These are phyloP conservation scores for Nemania sp. DNA, from an alignment of 2,329 filamentous ascomycete genomes.

Conservation along the genomic window DNA sequence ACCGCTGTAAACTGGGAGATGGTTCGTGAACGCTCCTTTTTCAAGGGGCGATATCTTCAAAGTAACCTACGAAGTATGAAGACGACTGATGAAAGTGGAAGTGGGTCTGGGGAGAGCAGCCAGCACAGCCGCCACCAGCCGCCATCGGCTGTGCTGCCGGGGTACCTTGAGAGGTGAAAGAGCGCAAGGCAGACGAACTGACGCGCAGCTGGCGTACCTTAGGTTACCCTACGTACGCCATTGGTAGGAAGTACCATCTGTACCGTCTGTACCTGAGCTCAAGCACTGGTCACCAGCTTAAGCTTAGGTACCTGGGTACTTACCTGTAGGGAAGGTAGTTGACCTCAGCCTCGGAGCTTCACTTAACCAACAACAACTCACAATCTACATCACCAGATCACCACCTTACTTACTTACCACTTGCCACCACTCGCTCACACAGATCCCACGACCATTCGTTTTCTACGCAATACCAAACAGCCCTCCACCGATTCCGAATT, in stretches of 20 bases:
- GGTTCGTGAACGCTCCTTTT: neutral
- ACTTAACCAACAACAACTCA: slow-evolving; percentile 6
- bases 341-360: slow-evolving; percentile 20
- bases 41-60: no score
- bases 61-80: neutral
- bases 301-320: no score
- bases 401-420: no score
- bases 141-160: slow-evolving; percentile 5
- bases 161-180: neutral
- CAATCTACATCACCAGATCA: slow-evolving; percentile 3
- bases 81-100: slow-evolving; percentile 2
- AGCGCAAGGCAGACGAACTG: slow-evolving; percentile 35
- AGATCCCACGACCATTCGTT: slow-evolving; percentile 22
- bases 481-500: slow-evolving; percentile 2
- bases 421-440: neutral
- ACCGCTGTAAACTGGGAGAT: neutral
- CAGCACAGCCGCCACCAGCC: slow-evolving; percentile 5
- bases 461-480: slow-evolving; percentile 10
- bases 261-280: slow-evolving; percentile 26
- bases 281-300: slow-evolving; percentile 1
- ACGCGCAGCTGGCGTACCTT: slow-evolving; percentile 32
- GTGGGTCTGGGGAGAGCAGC: neutral
- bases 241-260: no score
- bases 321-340: no score
- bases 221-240: neutral